A percentile compares a stretch with the other conserved stretches of the same genome.
Evolutionary conservation across 179 eudicot genomes (phyloP).

Genomic region (Amaranthus tricolor): DNA sequence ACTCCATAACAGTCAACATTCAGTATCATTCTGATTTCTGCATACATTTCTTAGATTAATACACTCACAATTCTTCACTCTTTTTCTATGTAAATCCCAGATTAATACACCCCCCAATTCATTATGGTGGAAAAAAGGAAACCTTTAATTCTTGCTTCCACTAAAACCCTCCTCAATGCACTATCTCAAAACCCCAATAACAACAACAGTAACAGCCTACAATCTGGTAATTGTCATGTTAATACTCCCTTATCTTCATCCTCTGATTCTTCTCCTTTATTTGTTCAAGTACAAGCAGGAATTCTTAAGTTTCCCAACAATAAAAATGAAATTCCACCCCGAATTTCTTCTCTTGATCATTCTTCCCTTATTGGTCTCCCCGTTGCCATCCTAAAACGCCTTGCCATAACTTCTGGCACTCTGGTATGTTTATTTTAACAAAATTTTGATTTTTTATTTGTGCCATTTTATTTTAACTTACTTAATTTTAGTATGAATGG

Average conservation of each 20-base stretch:
- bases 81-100: not conserved
- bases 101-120: not conserved
- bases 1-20: not conserved
- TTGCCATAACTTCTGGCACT: constrained; percentile 74
- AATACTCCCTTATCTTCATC: constrained; percentile 21
- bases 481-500: not conserved
- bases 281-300: constrained; percentile 53
- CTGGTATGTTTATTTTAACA: constrained; percentile 41
- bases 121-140: constrained; percentile 70
- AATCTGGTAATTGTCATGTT: constrained; percentile 1
- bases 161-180: constrained; percentile 66
- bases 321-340: constrained; percentile 18
- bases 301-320: constrained; percentile 48
- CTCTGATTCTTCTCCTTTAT: constrained; percentile 21
- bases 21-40: no score
- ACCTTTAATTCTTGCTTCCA: constrained; percentile 83
- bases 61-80: no score
- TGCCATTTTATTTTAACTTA: not conserved
- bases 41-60: not conserved
- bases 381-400: constrained; percentile 56
- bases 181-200: constrained; percentile 30
- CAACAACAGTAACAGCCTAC: not conserved
- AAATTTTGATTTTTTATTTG: not conserved
- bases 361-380: constrained; percentile 73
- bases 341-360: constrained; percentile 41